Percentiles rank a stretch among this genome's conserved stretches.
These are phyloP conservation scores for Thermoascus crustaceus DNA, from an alignment of 2,329 filamentous ascomycete genomes.

Conservation along the genomic window DNA sequence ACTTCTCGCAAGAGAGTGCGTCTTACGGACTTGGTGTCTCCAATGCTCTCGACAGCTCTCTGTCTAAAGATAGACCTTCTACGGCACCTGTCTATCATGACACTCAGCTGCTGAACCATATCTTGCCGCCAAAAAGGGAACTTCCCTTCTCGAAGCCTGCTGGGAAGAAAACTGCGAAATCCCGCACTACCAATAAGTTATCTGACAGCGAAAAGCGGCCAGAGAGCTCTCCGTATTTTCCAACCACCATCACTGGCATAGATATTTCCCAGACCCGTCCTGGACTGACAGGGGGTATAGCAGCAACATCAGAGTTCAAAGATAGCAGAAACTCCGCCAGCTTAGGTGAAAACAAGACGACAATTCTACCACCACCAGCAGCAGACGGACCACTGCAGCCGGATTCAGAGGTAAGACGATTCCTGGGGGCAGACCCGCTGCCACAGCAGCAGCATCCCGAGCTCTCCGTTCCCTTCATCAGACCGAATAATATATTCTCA, in stretches of 20 bases:
- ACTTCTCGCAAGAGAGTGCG: not conserved
- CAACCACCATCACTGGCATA: too few species aligned
- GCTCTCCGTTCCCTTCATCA: too few species aligned
- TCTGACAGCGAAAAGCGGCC: too few species aligned
- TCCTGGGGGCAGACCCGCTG: too few species aligned
- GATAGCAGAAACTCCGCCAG: too few species aligned
- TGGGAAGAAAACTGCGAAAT: slow-evolving; percentile 11
- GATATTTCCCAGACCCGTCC: too few species aligned
- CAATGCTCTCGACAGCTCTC: slow-evolving; percentile 1
- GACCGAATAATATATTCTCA: too few species aligned
- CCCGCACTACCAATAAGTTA: slow-evolving; percentile 7
- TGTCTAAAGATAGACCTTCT: slow-evolving; percentile 14
- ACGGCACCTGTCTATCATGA: slow-evolving; percentile 22
- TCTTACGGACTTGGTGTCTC: not conserved
- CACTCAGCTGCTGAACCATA: slow-evolving; percentile 21
- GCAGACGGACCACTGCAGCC: not conserved
- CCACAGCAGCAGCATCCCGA: too few species aligned
- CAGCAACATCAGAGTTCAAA: too few species aligned
- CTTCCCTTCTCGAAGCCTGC: slow-evolving; percentile 32
- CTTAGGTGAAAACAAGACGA: too few species aligned
- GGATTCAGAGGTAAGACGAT: not conserved
- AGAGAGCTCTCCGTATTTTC: too few species aligned
- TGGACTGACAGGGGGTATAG: too few species aligned
- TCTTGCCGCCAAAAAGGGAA: slow-evolving; percentile 35
- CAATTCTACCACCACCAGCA: not conserved